Conservation (phyloP, 129 eudicot species). For the Arctium minus region DNA sequence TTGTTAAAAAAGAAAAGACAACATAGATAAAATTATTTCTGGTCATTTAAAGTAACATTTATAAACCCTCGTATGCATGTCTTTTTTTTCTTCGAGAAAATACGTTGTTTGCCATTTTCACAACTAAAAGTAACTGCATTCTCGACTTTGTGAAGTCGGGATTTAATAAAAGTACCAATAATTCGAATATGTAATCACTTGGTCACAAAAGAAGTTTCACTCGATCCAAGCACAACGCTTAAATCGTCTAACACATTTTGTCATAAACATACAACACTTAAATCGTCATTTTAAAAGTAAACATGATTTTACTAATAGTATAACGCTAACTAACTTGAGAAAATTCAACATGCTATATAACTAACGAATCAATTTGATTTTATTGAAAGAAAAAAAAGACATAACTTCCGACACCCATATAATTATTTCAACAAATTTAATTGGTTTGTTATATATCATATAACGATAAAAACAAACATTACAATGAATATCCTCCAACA, state of each 20-base stretch:
- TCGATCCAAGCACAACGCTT: neutral
- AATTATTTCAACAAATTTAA: neutral
- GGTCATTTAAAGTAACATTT: neutral
- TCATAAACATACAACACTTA: neutral
- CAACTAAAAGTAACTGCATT: neutral
- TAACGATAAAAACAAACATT: neutral
- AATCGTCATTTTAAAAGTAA: neutral
- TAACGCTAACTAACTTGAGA: neutral
- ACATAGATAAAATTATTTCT: too few relatives aligned
- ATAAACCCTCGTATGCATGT: neutral
- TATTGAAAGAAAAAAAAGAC: too few relatives aligned
- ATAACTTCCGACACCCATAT: neutral
- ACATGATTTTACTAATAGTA: too few relatives aligned
- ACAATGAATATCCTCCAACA: neutral
- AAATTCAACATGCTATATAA: neutral
- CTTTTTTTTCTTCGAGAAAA: too few relatives aligned
- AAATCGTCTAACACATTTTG: neutral
- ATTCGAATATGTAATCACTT: neutral
- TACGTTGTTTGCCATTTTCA: too few relatives aligned
- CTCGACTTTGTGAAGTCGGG: neutral
- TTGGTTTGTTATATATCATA: neutral
- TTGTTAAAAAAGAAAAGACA: too few relatives aligned
- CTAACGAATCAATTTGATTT: neutral
- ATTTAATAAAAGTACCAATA: neutral
- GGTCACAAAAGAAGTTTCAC: too few relatives aligned